Percentiles rank a stretch among this genome's conserved stretches.
Evolutionary conservation across 2,329 filamentous ascomycete species (phyloP).

Genomic region (Camptophora hylomeconis): DNA sequence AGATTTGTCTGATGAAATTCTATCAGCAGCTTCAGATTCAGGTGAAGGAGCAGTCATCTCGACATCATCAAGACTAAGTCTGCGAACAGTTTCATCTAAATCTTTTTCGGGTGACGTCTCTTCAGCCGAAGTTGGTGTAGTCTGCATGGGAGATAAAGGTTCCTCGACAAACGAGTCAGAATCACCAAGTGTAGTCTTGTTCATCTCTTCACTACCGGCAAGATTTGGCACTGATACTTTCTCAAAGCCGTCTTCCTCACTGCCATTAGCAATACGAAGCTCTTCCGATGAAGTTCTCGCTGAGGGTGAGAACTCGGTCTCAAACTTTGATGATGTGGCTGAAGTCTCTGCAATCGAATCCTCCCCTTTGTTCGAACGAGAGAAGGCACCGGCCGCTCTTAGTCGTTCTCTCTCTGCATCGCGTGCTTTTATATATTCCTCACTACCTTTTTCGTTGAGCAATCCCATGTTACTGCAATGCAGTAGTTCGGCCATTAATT

Average conservation of each 20-base stretch:
- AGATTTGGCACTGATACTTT: conserved; percentile 68
- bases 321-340: conserved; percentile 32
- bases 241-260: conserved; percentile 87
- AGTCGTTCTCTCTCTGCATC: conserved; percentile 72
- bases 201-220: conserved; percentile 25
- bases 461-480: conserved; percentile 99
- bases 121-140: conserved; percentile 9
- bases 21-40: conserved; percentile 8
- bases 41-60: conserved; percentile 31
- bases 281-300: conserved; percentile 46
- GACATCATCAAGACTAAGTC: conserved; percentile 38
- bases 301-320: conserved; percentile 24
- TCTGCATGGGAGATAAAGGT: conserved; percentile 46
- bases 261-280: conserved; percentile 62
- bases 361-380: conserved; percentile 28
- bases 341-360: conserved; percentile 44
- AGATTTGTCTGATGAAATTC: conserved; percentile 24
- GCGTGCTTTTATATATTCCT: conserved; percentile 67
- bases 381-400: conserved; percentile 61
- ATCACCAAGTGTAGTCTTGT: conserved; percentile 9
- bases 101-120: conserved; percentile 36
- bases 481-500: conserved; percentile 91
- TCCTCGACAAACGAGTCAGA: conserved; percentile 64
- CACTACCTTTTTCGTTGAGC: conserved; percentile 79
- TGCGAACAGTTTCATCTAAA: conserved; percentile 41